phyloP scores from a whole-genome alignment of 371 early-diverging fungal species.

The Mortierella sp. region DNA sequence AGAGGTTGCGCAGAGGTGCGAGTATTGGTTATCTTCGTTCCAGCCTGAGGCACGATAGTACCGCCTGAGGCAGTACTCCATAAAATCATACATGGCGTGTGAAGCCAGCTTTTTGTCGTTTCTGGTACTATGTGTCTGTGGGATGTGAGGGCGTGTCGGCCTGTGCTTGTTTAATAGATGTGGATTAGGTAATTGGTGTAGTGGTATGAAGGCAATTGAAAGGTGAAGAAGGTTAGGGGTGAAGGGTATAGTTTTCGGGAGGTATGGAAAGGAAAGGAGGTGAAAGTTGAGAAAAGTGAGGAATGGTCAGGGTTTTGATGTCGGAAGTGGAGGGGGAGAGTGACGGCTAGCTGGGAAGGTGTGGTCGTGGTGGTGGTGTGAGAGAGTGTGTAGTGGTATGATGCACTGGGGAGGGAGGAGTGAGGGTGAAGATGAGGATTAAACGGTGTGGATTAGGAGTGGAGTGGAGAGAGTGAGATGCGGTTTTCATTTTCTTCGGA shows the following conservation, averaged over 20 bases:
- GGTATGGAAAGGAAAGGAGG: background rate
- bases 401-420: background rate
- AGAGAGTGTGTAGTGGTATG: background rate
- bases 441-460: background rate
- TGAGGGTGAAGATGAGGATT: background rate
- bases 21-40: slow-evolving; percentile 86
- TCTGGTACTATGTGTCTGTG: background rate
- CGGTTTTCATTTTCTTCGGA: slow-evolving; percentile 1
- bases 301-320: too few species aligned
- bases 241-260: background rate
- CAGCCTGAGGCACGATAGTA: slow-evolving; percentile 84
- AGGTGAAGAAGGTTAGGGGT: background rate
- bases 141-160: too few species aligned
- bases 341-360: background rate
- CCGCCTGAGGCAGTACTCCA: slow-evolving; percentile 84
- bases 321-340: background rate
- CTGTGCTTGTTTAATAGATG: background rate
- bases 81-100: slow-evolving; percentile 80
- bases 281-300: background rate
- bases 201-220: background rate
- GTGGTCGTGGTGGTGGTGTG: background rate
- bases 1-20: slow-evolving; percentile 81
- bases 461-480: background rate
- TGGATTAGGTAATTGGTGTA: too few species aligned
- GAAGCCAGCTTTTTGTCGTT: slow-evolving; percentile 45